These are phyloP conservation scores for Penicillium manginii DNA, from an alignment of 495 filamentous ascomycete species.

Conservation along the genomic window DNA sequence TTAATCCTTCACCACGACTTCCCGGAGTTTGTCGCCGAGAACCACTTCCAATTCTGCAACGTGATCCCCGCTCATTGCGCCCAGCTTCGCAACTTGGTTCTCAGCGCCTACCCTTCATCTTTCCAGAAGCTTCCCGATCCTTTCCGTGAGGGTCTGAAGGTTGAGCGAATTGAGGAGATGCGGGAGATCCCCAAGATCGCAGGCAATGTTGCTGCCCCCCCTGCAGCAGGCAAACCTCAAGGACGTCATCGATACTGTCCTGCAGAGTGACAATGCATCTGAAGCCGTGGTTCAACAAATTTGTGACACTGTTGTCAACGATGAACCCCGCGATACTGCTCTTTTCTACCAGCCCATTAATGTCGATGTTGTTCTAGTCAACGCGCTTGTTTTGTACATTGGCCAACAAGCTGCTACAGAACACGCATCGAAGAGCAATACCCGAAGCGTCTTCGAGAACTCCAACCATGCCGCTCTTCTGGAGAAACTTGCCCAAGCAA, in stretches of 20 bases:
- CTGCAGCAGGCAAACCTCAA: slow-evolving; percentile 67
- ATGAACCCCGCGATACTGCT: slow-evolving; percentile 56
- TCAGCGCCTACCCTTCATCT: slow-evolving; percentile 79
- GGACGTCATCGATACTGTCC: slow-evolving; percentile 65
- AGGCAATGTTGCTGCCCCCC: slow-evolving; percentile 60
- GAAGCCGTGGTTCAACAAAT: slow-evolving; percentile 74
- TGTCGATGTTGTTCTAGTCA: slow-evolving; percentile 72
- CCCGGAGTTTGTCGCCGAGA: slow-evolving; percentile 87
- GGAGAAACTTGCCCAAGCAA: slow-evolving; percentile 70
- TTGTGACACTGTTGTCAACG: slow-evolving; percentile 64
- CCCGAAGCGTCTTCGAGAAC: slow-evolving; percentile 65
- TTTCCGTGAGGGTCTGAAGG: slow-evolving; percentile 75
- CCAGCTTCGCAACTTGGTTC: slow-evolving; percentile 86
- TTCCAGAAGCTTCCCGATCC: slow-evolving; percentile 81
- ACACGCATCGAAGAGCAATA: slow-evolving; percentile 59
- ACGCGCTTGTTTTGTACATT: slow-evolving; percentile 82
- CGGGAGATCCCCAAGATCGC: slow-evolving; percentile 64
- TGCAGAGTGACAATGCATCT: slow-evolving; percentile 60
- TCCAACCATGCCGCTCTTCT: slow-evolving; percentile 77
- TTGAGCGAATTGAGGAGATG: slow-evolving; percentile 79
- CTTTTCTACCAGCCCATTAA: slow-evolving; percentile 63
- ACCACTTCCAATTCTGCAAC: slow-evolving; percentile 83
- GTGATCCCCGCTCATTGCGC: slow-evolving; percentile 82
- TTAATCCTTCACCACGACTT: slow-evolving; percentile 91
- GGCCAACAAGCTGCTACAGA: slow-evolving; percentile 68